Base-by-base conservation (phyloP, 139 green algal genomes). In the Coccomyxa sp. region DNA sequence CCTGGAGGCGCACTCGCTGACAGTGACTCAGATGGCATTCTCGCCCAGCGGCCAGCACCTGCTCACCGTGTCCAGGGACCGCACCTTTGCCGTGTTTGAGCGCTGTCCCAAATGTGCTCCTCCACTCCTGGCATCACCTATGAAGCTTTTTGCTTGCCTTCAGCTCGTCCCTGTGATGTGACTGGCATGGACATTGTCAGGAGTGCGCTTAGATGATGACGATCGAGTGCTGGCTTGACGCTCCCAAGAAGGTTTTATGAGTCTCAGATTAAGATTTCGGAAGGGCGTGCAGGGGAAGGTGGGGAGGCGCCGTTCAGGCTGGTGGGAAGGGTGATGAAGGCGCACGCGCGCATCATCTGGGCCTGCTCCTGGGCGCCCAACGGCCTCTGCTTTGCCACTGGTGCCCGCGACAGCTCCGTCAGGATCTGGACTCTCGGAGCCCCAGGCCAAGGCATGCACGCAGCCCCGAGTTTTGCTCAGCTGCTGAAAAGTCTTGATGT, bases 21-120 rank as follows among this genome's bases (percentile, higher is more conserved):
- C 97, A 0, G 94, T 98, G 9, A 98, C 95, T 12, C 92, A 97
- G 89, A 86, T 99, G 78, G 88, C 89, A 59, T 99, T 98, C 87
- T 95, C 91, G 51, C 89, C 85, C 0, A 79, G 87, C 74, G 92
- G 93, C 11, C 57, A 75, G 38, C 84, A 82, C 30, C 88, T 98
- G 58, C 84, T 95, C 21, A 91, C 92, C 14, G 94, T 81, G 15
- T 92, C 86, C 17, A 85, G 94, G 16, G 94, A 97, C 84, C 85
- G 94, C 32, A 89, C 85, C 51, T 91, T 91, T 59, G 83, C 81
- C 38, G 23, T 95, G 13, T 94, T 88, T 74, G 76, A 83, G 58
- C 86, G 85, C 31, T 58, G 31, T 16, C 59, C 38, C 10, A 21
- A 17, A 66, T 16, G 60, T 60, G 51, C 38, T 51, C 38, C 38